Base-by-base conservation (phyloP, 2,329 filamentous ascomycete species). In the Cytospora mali region DNA sequence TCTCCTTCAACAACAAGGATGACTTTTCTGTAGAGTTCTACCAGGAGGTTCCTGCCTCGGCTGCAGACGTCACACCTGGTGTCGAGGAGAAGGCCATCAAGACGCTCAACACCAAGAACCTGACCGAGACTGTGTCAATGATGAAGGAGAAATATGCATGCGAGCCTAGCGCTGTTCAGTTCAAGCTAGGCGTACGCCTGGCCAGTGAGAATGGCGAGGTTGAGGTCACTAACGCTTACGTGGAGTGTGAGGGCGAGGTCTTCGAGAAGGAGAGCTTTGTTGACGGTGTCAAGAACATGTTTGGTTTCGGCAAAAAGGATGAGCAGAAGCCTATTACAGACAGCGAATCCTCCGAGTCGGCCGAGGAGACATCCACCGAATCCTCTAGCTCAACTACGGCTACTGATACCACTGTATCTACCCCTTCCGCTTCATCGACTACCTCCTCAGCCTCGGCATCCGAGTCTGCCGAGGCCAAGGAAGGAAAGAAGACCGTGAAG, bases 261-360 rank as follows among this genome's bases (percentile, higher is more conserved):
- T 75, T 77, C 10, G 87, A 88, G 75, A 92, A 93, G 74, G 91
- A 91, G 67, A 88, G 89, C 57, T 85, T 98, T 55, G 91, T 97
- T 54, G 94, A 97, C 71, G 93, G 92, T 50, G 92, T 98, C 68
- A 99, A 99, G 82, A 96, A 93, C 67, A 85, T 97, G 66, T 96
- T 99, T 72, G 95, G 95, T 6, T 93, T 98, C 73, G 95, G 94
- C 28, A 91, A 91, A 71, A 92, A 92, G 78, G 96, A 96, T 77
- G 90, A 90, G 33, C 91, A 94, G 61, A 90, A 97, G 76, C 81
- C 83, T 6, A 73, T 97, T 35, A 83, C 85, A 64, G 90, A 88
- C 55, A 81, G 79, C 25, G 85, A 83, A 49, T 75, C 77, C 28
- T 72, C 77, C 2, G 80, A 83, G 59, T 80, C 74, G 21, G 71